phyloP scores from a whole-genome alignment of 2,329 filamentous ascomycete species.

The Phaeosphaeriaceae sp. region DNA sequence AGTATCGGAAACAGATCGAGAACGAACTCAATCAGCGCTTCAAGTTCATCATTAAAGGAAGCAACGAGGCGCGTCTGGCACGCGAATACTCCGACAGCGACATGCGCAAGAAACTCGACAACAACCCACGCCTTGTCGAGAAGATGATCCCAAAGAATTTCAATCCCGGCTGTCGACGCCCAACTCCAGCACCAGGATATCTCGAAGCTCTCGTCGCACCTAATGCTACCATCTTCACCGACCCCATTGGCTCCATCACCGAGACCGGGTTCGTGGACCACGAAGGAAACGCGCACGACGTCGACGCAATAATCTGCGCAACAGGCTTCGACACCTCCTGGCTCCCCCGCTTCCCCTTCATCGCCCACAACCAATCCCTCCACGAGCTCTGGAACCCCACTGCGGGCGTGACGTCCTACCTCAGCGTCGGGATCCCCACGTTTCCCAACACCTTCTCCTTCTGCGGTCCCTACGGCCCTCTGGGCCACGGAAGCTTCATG shows the following conservation, averaged over 20 bases:
- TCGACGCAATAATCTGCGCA: constrained; percentile 52
- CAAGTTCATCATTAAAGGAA: constrained; percentile 61
- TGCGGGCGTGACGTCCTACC: constrained; percentile 49
- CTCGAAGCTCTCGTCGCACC: constrained; percentile 24
- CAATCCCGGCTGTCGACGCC: constrained; percentile 30
- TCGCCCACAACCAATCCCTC: constrained; percentile 38
- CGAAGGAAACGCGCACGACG: constrained; percentile 30
- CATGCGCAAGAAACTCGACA: constrained; percentile 51
- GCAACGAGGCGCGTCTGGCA: constrained; percentile 53
- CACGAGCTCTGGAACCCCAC: constrained; percentile 46
- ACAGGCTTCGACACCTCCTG: constrained; percentile 51
- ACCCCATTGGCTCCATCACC: constrained; percentile 25
- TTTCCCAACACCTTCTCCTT: constrained; percentile 56
- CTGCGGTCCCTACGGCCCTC: constrained; percentile 43
- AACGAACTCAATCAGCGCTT: constrained; percentile 61
- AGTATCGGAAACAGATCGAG: constrained; percentile 58
- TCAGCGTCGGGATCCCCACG: constrained; percentile 49
- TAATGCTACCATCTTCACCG: constrained; percentile 29
- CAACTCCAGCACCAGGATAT: constrained; percentile 34
- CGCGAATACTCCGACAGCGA: constrained; percentile 48
- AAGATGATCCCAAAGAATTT: constrained; percentile 56
- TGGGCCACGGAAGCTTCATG: constrained; percentile 32
- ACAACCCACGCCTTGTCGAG: constrained; percentile 49
- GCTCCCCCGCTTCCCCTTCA: constrained; percentile 34
- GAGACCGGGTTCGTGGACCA: constrained; percentile 28